Percentiles rank a stretch among this genome's conserved stretches.
Conservation (phyloP, 2,329 filamentous ascomycete genomes). For the Claviceps paspali region DNA sequence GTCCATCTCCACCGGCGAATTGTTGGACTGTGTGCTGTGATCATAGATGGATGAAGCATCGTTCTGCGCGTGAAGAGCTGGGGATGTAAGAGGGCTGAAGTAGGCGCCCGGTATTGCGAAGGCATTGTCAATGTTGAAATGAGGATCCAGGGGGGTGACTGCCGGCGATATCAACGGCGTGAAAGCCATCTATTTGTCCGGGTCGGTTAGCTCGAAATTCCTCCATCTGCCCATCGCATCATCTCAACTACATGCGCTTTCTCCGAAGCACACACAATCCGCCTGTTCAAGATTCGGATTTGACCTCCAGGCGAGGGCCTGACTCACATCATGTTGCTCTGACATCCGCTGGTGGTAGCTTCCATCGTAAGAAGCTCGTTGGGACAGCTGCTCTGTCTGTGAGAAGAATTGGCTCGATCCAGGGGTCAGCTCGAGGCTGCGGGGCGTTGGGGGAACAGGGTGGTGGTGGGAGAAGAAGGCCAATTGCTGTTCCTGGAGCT, state of each 20-base stretch:
- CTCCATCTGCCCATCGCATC: not conserved
- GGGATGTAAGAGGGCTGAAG: constrained; percentile 72
- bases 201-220: not conserved
- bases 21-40: constrained; percentile 28
- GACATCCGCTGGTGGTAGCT: constrained; percentile 51
- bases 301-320: not conserved
- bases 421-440: constrained; percentile 61
- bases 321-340: constrained; percentile 50
- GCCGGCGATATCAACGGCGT: constrained; percentile 74
- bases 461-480: constrained; percentile 40
- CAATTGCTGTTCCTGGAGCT: constrained; percentile 40
- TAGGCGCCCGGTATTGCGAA: constrained; percentile 56
- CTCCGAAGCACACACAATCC: too few relatives aligned
- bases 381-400: constrained; percentile 34
- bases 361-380: constrained; percentile 47
- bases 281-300: too few relatives aligned
- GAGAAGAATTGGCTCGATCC: constrained; percentile 43
- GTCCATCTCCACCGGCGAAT: constrained; percentile 44
- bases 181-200: constrained; percentile 46
- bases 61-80: constrained; percentile 59
- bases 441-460: constrained; percentile 64
- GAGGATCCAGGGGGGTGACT: constrained; percentile 61
- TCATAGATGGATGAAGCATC: constrained; percentile 33
- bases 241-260: too few relatives aligned
- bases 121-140: constrained; percentile 43